Evolutionary conservation across 2,329 filamentous ascomycete genomes (phyloP).

Genomic region (Periglandula ipomoeae): DNA sequence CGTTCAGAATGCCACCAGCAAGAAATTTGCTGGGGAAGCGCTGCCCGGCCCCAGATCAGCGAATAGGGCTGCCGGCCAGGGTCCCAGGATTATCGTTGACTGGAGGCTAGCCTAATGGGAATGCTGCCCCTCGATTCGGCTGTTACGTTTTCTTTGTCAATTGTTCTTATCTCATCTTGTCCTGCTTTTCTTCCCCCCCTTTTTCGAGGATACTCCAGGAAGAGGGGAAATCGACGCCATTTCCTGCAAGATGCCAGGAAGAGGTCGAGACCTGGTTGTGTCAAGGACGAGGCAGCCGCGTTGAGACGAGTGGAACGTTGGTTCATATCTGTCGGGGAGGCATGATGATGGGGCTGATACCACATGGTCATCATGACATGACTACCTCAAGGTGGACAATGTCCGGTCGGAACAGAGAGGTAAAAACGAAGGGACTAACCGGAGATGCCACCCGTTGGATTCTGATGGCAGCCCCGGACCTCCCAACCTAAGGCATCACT

Average conservation of each 20-base stretch:
- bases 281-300: neutral
- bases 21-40: neutral
- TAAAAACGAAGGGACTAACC: neutral
- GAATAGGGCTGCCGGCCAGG: neutral
- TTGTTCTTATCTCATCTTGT: neutral
- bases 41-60: neutral
- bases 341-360: neutral
- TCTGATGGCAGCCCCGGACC: too few species aligned
- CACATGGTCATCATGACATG: neutral
- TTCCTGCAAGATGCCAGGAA: constrained; percentile 2
- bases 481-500: neutral
- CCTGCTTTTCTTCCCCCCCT: neutral
- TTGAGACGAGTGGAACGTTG: neutral
- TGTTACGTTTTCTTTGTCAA: neutral
- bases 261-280: neutral
- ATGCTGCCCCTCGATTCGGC: neutral
- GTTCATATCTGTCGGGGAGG: neutral
- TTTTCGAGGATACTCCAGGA: neutral
- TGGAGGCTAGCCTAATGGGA: neutral
- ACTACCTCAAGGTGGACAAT: too few species aligned
- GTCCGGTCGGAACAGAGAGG: neutral
- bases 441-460: neutral
- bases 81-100: neutral
- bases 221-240: neutral
- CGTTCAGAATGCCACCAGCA: neutral